A percentile compares a stretch with the other conserved stretches of the same genome.
Evolutionary conservation across 208 protist species (phyloP).

Genomic region (Endotrypanum monterogeii): DNA sequence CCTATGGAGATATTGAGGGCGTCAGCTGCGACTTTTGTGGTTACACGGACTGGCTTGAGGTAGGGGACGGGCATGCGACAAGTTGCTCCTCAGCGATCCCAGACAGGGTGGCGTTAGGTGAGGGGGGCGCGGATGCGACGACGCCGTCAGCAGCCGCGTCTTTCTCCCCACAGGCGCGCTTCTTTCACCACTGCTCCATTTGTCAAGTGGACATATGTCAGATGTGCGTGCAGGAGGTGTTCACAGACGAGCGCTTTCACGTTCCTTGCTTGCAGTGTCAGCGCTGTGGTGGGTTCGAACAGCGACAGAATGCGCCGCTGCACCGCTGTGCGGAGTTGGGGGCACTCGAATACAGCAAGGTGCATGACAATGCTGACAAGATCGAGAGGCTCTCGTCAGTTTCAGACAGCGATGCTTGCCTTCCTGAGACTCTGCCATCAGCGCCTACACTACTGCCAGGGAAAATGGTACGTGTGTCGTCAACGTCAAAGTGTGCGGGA

Average conservation of each 20-base stretch:
- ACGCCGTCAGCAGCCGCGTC: neutral
- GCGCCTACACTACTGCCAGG: neutral
- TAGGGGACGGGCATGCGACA: neutral
- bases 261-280: slow-evolving; percentile 78
- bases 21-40: slow-evolving; percentile 90
- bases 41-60: slow-evolving; percentile 61
- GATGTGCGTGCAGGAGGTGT: slow-evolving; percentile 58
- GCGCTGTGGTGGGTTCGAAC: slow-evolving; percentile 52
- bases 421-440: neutral
- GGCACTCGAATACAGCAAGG: neutral
- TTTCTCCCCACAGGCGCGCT: neutral
- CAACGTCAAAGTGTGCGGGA: neutral
- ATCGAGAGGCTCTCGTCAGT: neutral
- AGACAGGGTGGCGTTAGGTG: neutral
- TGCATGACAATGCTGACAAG: neutral
- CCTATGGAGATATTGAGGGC: slow-evolving; percentile 66
- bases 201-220: slow-evolving; percentile 77
- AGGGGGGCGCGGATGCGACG: neutral
- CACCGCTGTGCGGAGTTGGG: slow-evolving; percentile 37
- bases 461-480: neutral
- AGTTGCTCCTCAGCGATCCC: neutral
- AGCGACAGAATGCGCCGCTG: slow-evolving; percentile 33
- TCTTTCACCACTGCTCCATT: slow-evolving; percentile 66
- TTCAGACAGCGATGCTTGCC: neutral
- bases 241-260: slow-evolving; percentile 64